Evolutionary conservation across 345 rosid species (phyloP), one percentile per base, ranked within the genome.

Genomic region (Kandelia obovata): DNA sequence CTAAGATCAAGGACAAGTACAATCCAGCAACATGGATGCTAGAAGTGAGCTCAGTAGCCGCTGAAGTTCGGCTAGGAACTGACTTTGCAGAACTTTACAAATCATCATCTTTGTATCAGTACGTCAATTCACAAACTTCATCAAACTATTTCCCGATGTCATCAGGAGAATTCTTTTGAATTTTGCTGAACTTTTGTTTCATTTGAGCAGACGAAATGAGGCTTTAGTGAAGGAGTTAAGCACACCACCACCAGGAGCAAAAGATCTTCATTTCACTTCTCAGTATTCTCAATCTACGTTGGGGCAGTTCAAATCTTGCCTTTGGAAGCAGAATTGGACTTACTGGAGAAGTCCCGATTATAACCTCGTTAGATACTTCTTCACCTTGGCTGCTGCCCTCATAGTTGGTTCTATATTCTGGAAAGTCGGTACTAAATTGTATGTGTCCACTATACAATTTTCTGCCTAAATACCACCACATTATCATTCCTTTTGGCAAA

Each of bases 1-100:
- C 87, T 1, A 82, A 75, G 62, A 89, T 89, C 30, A 88, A 83
- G 64, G 93, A 86, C 0, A 86, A 84, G 73, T 84, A 88, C 73
- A 92, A 89, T 72, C 97, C 93, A 0, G 97, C 97, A 1, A 89
- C 96, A 53, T 89, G 96, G 96, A 89, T 89, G 96, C 81, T 89
- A 32, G 96, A 89, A 89, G 97, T 88, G 72, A 92, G 90, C 78
- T 89, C 96, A 23, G 46, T 78, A 10, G 89, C 97, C 30, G 86
- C 84, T 26, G 97, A 92, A 78, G 73, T 81, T 1, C 77, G 84
- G 32, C 89, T 92, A 20, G 80, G 80, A 65, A 81, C 85, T 28
- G 96, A 92, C 78, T 92, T 92, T 67, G 90, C 96, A 26, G 89
- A 89, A 49, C 60, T 79, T 71, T 85, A 89, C 84, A 82, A 71